Evolutionary conservation across 2,329 filamentous ascomycete genomes (phyloP).

Genomic region (Aquanectria penicillioides): DNA sequence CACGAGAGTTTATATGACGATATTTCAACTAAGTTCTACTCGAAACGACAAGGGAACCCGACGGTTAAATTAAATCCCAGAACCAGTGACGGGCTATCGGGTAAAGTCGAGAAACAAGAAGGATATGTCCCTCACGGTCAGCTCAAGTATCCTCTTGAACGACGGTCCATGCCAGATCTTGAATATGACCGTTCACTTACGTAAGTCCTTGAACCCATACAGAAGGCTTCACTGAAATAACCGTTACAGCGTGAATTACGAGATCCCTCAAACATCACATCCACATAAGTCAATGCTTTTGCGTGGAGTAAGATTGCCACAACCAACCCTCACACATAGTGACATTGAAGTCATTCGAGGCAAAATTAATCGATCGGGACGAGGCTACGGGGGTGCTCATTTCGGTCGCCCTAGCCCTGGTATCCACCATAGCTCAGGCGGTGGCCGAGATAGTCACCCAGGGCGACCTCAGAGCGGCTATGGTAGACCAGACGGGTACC

Average conservation of each 20-base stretch:
- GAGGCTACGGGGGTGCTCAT: slow-evolving; percentile 41
- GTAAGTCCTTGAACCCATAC: slow-evolving; percentile 61
- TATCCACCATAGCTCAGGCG: slow-evolving; percentile 42
- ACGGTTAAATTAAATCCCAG: slow-evolving; percentile 79
- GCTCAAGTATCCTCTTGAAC: slow-evolving; percentile 80
- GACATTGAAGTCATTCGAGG: slow-evolving; percentile 80
- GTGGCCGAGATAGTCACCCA: slow-evolving; percentile 33
- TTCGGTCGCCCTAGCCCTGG: slow-evolving; percentile 41
- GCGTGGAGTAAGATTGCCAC: slow-evolving; percentile 79
- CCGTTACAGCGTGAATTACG: slow-evolving; percentile 83
- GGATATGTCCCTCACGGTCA: slow-evolving; percentile 86
- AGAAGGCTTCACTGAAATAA: no score
- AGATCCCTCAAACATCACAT: slow-evolving; percentile 77
- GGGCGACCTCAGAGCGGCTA: slow-evolving; percentile 36
- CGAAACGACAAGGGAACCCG: slow-evolving; percentile 78
- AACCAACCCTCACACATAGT: slow-evolving; percentile 75
- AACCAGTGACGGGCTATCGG: slow-evolving; percentile 80
- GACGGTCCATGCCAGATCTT: slow-evolving; percentile 76
- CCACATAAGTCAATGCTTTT: slow-evolving; percentile 95
- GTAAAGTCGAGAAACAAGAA: slow-evolving; percentile 83
- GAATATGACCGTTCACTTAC: slow-evolving; percentile 89
- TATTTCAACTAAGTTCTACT: slow-evolving; percentile 86
- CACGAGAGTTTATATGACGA: slow-evolving; percentile 86
- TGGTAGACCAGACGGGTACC: slow-evolving; percentile 28
- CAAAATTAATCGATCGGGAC: slow-evolving; percentile 65